These are phyloP conservation scores for Pythium aristosporum DNA, from an alignment of 352 stramenopile species.

Conservation along the genomic window DNA sequence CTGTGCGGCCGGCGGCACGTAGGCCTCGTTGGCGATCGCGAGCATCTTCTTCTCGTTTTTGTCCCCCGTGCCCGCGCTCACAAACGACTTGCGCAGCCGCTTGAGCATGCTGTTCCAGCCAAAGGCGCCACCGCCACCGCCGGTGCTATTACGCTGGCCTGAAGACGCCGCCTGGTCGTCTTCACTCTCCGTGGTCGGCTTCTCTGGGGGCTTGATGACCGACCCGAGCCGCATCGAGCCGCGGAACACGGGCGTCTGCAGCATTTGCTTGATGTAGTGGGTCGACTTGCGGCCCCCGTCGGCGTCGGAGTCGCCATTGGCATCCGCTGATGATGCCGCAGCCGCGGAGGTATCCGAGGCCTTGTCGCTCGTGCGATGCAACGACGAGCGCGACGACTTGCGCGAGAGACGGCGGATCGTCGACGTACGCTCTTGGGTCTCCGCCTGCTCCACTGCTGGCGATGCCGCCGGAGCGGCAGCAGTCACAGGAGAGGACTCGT, in stretches of 20 bases:
- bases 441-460: neutral
- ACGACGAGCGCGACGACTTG: slow-evolving; percentile 19
- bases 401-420: slow-evolving; percentile 17
- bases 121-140: slow-evolving; percentile 33
- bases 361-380: slow-evolving; percentile 16
- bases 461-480: neutral
- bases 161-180: slow-evolving; percentile 22
- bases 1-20: slow-evolving; percentile 40
- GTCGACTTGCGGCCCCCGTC: slow-evolving; percentile 59
- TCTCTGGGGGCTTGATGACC: slow-evolving; percentile 65
- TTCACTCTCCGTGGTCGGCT: slow-evolving; percentile 38
- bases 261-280: slow-evolving; percentile 84
- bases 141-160: slow-evolving; percentile 12
- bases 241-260: slow-evolving; percentile 84
- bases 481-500: neutral
- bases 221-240: slow-evolving; percentile 72
- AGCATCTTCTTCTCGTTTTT: slow-evolving; percentile 74
- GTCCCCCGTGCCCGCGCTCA: slow-evolving; percentile 49
- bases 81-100: slow-evolving; percentile 72
- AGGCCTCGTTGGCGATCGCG: slow-evolving; percentile 72
- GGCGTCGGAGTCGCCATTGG: slow-evolving; percentile 7
- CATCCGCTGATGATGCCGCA: neutral
- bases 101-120: slow-evolving; percentile 85
- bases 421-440: slow-evolving; percentile 9
- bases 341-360: neutral